A percentile compares a stretch with the other conserved stretches of the same genome.
Evolutionary conservation across 208 protist species (phyloP).

Genomic region (Wallacemonas rigidus): DNA sequence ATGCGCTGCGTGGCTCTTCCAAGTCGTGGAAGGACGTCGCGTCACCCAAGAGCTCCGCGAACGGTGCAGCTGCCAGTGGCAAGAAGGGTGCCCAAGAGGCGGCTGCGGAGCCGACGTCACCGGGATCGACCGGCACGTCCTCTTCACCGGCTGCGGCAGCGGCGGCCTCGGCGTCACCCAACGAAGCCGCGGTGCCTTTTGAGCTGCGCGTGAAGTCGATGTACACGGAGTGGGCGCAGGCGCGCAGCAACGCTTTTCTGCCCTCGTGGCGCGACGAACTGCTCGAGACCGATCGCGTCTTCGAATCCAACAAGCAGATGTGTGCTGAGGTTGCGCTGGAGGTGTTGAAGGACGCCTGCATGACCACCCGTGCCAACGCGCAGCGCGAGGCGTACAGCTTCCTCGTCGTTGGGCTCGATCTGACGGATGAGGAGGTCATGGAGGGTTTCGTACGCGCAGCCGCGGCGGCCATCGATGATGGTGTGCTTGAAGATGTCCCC

Average conservation of each 20-base stretch:
- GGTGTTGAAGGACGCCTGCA: slow-evolving; percentile 80
- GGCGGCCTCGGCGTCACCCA: slow-evolving; percentile 14
- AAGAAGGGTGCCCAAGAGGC: slow-evolving; percentile 28
- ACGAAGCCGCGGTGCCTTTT: slow-evolving; percentile 54
- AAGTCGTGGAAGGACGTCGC: slow-evolving; percentile 23
- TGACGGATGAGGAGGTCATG: slow-evolving; percentile 79
- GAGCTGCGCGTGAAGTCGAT: slow-evolving; percentile 69
- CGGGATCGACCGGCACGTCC: not conserved
- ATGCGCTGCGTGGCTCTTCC: slow-evolving; percentile 10
- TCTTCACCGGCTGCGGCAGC: slow-evolving; percentile 7
- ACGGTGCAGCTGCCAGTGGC: slow-evolving; percentile 6
- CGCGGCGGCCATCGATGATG: slow-evolving; percentile 76
- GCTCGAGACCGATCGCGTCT: slow-evolving; percentile 55
- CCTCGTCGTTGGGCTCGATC: slow-evolving; percentile 71
- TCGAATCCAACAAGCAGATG: slow-evolving; percentile 52
- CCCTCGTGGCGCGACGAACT: slow-evolving; percentile 81
- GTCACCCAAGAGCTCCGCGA: slow-evolving; percentile 1
- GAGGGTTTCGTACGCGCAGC: slow-evolving; percentile 72
- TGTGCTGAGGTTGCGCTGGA: slow-evolving; percentile 68
- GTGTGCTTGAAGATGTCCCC: slow-evolving; percentile 79
- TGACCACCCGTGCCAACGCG: slow-evolving; percentile 79
- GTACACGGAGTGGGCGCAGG: slow-evolving; percentile 76
- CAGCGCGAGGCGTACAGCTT: slow-evolving; percentile 86
- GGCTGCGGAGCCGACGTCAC: slow-evolving; percentile 18
- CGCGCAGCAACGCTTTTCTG: slow-evolving; percentile 82